Percentiles rank a stretch among this genome's conserved stretches.
These are phyloP conservation scores for slime mould (Dictyostelium discoideum) DNA, from an alignment of 78 protist species.

Conservation along the genomic window DNA sequence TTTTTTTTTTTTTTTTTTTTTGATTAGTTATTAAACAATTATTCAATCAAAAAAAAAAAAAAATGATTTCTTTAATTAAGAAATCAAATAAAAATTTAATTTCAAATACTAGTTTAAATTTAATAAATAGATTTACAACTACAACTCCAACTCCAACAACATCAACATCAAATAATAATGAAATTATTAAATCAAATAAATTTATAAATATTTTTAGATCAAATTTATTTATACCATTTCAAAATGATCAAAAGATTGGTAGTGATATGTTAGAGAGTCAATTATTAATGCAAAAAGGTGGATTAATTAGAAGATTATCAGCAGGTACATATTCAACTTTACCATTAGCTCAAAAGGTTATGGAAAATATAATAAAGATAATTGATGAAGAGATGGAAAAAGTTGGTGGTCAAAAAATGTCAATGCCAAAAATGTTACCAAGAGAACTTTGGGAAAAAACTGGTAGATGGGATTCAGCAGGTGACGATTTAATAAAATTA, in stretches of 20 bases:
- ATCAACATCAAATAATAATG: neutral
- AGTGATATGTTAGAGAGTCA: constrained; percentile 59
- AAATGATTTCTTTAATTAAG: constrained; percentile 1
- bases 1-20: neutral
- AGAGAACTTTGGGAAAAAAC: constrained; percentile 69
- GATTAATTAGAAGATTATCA: constrained; percentile 60
- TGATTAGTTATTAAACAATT: too few species aligned
- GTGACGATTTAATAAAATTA: constrained; percentile 32
- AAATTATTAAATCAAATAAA: neutral
- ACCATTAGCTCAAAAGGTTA: constrained; percentile 59
- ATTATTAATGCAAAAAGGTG: constrained; percentile 62
- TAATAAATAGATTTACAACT: neutral
- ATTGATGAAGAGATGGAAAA: constrained; percentile 77
- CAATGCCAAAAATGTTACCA: constrained; percentile 71
- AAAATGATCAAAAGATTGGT: constrained; percentile 26
- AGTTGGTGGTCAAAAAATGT: constrained; percentile 79
- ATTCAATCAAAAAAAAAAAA: neutral
- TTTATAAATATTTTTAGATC: constrained; percentile 30
- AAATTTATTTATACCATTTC: constrained; percentile 46
- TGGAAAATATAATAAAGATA: constrained; percentile 60
- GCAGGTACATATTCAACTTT: constrained; percentile 57
- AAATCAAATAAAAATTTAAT: neutral
- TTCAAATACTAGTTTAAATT: neutral
- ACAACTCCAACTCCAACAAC: neutral
- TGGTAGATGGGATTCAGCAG: constrained; percentile 77